A percentile compares a stretch with the other conserved stretches of the same genome.
Evolutionary conservation across 495 filamentous ascomycete species (phyloP).

Genomic region (Darksidea phi): DNA sequence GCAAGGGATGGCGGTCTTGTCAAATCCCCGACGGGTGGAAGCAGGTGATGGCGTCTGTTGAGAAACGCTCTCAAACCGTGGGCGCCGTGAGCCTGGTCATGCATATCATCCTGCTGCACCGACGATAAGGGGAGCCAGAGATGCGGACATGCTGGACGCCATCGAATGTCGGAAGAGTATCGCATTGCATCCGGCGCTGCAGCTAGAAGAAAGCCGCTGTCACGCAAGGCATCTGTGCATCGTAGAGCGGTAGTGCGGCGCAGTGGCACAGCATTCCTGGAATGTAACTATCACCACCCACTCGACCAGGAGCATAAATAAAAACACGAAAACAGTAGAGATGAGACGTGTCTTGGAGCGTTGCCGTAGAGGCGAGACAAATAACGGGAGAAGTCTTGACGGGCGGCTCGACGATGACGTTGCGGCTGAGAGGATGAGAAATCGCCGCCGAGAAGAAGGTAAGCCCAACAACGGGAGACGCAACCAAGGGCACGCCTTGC

Average conservation of each 20-base stretch:
- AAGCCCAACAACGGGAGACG: not conserved
- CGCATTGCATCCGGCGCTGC: conserved; percentile 19
- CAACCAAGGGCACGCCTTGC: not conserved
- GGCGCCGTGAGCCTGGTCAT: conserved; percentile 19
- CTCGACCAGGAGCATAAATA: conserved; percentile 2
- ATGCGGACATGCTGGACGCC: conserved; percentile 2
- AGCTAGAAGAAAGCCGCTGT: conserved; percentile 27
- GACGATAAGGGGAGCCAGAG: conserved; percentile 7
- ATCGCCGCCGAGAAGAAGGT: not conserved
- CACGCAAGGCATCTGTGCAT: conserved; percentile 21
- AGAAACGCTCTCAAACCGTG: conserved; percentile 32
- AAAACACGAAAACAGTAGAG: conserved; percentile 23
- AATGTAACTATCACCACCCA: conserved; percentile 30
- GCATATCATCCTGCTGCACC: conserved; percentile 15
- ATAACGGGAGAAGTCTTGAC: not conserved
- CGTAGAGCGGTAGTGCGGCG: conserved; percentile 1
- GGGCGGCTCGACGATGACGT: no score
- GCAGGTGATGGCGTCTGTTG: conserved; percentile 20
- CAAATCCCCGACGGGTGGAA: conserved; percentile 15
- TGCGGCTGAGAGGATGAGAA: conserved; percentile 4
- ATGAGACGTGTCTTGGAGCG: conserved; percentile 15
- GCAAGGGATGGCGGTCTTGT: conserved; percentile 28
- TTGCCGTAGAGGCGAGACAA: not conserved
- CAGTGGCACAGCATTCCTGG: conserved; percentile 18
- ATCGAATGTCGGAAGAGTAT: conserved; percentile 26